Evolutionary conservation across 805 yeast genomes (phyloP), one percentile per base, ranked within the genome.

Genomic region (Lipomyces mesembrius): DNA sequence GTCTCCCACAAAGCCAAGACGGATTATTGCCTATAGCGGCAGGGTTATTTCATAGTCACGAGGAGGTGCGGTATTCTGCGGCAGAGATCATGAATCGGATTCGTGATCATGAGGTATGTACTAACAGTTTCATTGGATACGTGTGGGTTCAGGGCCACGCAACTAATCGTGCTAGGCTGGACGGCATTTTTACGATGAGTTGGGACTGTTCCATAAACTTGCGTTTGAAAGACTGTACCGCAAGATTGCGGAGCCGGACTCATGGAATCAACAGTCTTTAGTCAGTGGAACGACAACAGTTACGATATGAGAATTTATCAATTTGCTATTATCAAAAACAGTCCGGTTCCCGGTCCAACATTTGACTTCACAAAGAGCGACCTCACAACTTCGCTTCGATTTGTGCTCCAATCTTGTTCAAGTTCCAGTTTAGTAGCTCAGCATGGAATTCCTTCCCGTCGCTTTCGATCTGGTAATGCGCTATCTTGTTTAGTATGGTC

Each of bases 391-490:
- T 8, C 17, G 4, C 39, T 1, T 35, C 39, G 17, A 14, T 17
- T 35, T 35, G 11, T n/a, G 17, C 5, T 14, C 37, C 37, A 35
- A 8, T 49, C 53, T 49, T 22, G 25, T 20, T 9, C 53, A 49
- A 22, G 46, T 57, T 51, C 65, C 65, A 62, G 52, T 9, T 35
- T 4, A 25, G 35, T 7, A 62, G 39, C 17, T 56, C 61, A 20
- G 22, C n/a, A 3, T 35, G 58, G 32, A 62, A 57, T 37, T 37
- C 14, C 35, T 57, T 14, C 8, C 65, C 29, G n/a, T 56, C 61
- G 37, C 53, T 54, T 9, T 25, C 35, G n/a, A 49, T 43, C 32
- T 62, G 61, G 34, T 62, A 49, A n/a, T 58, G 61, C 54, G 52
- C 61, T 62, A 29, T 7, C 43, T 37, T 37, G 43, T 6, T 37